phyloP scores from a whole-genome alignment of 2,329 filamentous ascomycete species.

The Venturia aucupariae region DNA sequence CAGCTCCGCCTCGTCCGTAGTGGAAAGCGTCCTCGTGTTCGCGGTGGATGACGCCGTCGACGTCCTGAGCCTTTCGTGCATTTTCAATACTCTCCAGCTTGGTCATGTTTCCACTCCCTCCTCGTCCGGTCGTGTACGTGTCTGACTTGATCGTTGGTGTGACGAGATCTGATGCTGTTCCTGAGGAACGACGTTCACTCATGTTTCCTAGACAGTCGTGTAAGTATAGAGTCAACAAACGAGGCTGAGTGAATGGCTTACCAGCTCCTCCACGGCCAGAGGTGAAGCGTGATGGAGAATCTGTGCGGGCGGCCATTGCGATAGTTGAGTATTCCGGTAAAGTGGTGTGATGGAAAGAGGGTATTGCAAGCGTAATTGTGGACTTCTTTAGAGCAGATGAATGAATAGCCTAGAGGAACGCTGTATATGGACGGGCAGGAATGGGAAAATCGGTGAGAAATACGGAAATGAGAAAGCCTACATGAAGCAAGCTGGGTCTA shows the following conservation, averaged over 20 bases:
- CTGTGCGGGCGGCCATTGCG: slow-evolving; percentile 8
- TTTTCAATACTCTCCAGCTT: slow-evolving; percentile 59
- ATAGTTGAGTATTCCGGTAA: neutral
- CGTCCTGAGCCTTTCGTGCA: slow-evolving; percentile 75
- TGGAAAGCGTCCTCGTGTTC: slow-evolving; percentile 53
- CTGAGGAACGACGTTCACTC: slow-evolving; percentile 26
- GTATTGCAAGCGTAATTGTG: neutral
- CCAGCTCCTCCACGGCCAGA: slow-evolving; percentile 69
- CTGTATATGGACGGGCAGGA: neutral
- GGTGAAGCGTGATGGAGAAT: neutral
- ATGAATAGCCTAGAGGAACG: neutral
- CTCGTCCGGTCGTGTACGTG: slow-evolving; percentile 83
- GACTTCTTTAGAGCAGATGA: neutral
- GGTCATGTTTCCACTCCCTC: slow-evolving; percentile 83
- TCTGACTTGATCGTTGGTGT: slow-evolving; percentile 76
- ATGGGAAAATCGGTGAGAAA: neutral
- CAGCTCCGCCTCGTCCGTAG: slow-evolving; percentile 65
- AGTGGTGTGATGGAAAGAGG: neutral
- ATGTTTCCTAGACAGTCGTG: slow-evolving; percentile 36
- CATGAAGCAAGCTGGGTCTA: neutral
- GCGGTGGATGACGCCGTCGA: slow-evolving; percentile 46
- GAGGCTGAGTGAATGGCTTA: slow-evolving; percentile 24
- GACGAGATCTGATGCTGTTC: slow-evolving; percentile 52
- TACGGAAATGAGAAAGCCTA: neutral
- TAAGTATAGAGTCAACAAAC: neutral